Conservation (phyloP, 495 filamentous ascomycete species). For the Penicillium canariense region DNA sequence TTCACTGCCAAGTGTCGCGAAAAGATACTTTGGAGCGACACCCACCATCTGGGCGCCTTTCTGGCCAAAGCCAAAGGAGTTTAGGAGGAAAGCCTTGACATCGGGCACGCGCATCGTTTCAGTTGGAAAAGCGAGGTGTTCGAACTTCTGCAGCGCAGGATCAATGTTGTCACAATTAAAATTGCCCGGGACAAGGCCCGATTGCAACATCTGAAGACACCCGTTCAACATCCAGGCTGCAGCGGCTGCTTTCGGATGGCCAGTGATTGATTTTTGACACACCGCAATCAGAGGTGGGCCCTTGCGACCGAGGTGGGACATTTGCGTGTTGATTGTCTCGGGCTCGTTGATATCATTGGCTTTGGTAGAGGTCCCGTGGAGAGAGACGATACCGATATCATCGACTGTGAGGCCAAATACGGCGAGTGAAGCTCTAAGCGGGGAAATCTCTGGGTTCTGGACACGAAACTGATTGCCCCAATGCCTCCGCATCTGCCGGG, state of each 20-base stretch:
- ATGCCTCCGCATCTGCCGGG: not conserved
- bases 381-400: constrained; percentile 84
- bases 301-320: constrained; percentile 88
- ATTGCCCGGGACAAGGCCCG: constrained; percentile 87
- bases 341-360: constrained; percentile 99
- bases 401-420: constrained; percentile 96
- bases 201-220: constrained; percentile 85
- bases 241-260: constrained; percentile 95
- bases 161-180: constrained; percentile 95
- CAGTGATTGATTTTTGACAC: constrained; percentile 96
- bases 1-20: constrained; percentile 78
- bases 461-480: not conserved
- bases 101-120: constrained; percentile 89
- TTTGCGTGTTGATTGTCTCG: constrained; percentile 89
- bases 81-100: constrained; percentile 94
- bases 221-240: constrained; percentile 99
- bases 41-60: constrained; percentile 93
- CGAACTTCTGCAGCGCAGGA: constrained; percentile 84
- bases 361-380: constrained; percentile 93
- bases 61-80: constrained; percentile 95
- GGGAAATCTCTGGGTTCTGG: constrained; percentile 58
- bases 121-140: constrained; percentile 90
- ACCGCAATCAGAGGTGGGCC: constrained; percentile 89
- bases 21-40: constrained; percentile 88
- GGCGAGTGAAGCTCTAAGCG: constrained; percentile 83